Percentiles rank a stretch among this genome's conserved stretches.
These are phyloP conservation scores for Cardamine chenopodiifolia DNA, from an alignment of 345 rosid species.

Conservation along the genomic window DNA sequence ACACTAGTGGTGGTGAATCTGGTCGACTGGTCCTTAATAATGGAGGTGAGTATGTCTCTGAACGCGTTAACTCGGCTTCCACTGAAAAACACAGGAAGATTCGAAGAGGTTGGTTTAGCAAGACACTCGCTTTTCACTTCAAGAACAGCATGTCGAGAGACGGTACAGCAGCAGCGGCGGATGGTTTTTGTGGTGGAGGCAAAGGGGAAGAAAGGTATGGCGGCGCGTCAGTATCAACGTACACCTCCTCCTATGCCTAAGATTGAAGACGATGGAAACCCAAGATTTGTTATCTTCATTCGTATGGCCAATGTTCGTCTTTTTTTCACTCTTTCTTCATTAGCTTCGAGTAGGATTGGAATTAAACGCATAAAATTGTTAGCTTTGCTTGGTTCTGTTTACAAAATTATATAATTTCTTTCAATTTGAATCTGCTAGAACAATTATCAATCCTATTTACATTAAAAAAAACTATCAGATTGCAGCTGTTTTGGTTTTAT, in stretches of 20 bases:
- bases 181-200: slow-evolving; percentile 63
- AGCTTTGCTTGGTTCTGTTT: not conserved
- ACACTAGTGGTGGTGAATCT: slow-evolving; percentile 3
- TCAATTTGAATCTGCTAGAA: not conserved
- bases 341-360: not conserved
- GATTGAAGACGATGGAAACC: slow-evolving; percentile 95
- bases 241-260: slow-evolving; percentile 79
- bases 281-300: slow-evolving; percentile 84
- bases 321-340: not conserved
- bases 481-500: not conserved
- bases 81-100: slow-evolving; percentile 49
- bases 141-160: slow-evolving; percentile 42
- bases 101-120: slow-evolving; percentile 52
- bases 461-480: not conserved
- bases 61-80: slow-evolving; percentile 76
- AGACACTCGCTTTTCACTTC: slow-evolving; percentile 63
- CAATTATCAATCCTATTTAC: too few relatives aligned
- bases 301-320: slow-evolving; percentile 83
- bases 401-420: not conserved
- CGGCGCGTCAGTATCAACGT: slow-evolving; percentile 73
- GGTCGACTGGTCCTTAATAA: slow-evolving; percentile 30
- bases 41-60: slow-evolving; percentile 77
- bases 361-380: not conserved
- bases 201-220: slow-evolving; percentile 86
- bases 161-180: slow-evolving; percentile 30